These are phyloP conservation scores for Ophiocordyceps camponoti-leonardi DNA, from an alignment of 2,329 filamentous ascomycete genomes.

Conservation along the genomic window DNA sequence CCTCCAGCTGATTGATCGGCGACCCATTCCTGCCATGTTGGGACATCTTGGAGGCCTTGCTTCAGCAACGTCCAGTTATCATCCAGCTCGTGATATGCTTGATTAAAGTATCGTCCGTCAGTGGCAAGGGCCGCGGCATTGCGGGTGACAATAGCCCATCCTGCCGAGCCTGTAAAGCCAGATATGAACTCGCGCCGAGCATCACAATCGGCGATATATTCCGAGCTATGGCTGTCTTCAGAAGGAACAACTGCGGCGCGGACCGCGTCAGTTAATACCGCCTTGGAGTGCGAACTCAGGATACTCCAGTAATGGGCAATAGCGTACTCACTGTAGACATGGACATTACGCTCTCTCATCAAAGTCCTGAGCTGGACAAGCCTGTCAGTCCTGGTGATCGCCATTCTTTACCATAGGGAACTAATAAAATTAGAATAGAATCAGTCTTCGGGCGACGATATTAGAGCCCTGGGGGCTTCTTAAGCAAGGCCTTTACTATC, in stretches of 20 bases:
- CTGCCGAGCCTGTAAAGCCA: conserved; percentile 88
- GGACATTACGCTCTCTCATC: conserved; percentile 75
- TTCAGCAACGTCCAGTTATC: conserved; percentile 83
- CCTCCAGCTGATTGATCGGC: conserved; percentile 73
- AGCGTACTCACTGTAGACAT: conserved; percentile 64
- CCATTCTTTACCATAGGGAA: background rate
- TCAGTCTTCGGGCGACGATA: background rate
- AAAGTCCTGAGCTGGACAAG: conserved; percentile 61
- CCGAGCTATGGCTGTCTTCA: conserved; percentile 92
- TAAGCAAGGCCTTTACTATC: no score
- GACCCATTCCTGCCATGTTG: conserved; percentile 95
- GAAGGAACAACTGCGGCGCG: conserved; percentile 66
- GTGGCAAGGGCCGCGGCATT: conserved; percentile 83
- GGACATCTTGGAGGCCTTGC: conserved; percentile 82
- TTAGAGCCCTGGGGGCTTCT: no score
- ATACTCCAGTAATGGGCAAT: conserved; percentile 1
- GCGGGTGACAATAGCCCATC: conserved; percentile 74
- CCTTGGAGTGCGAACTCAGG: background rate
- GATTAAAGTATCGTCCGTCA: conserved; percentile 96
- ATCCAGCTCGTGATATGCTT: conserved; percentile 81
- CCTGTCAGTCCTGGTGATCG: conserved; percentile 47
- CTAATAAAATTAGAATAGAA: background rate
- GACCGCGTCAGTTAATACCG: background rate
- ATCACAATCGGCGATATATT: conserved; percentile 96
- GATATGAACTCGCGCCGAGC: conserved; percentile 80